Evolutionary conservation across 306 rosid species (phyloP).

Genomic region (Crotalaria pallida): DNA sequence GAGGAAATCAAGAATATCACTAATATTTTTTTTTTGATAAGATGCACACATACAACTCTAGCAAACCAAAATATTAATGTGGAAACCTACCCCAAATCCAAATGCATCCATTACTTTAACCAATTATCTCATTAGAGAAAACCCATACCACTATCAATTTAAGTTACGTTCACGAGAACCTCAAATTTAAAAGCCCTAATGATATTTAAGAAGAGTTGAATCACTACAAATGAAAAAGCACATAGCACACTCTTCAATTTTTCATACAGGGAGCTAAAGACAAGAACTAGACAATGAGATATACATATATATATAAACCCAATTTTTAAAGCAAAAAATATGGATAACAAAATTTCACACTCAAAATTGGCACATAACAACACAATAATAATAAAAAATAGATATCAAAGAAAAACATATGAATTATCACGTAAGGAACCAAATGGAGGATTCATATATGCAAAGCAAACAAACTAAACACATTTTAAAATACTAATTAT

Average conservation of each 20-base stretch:
- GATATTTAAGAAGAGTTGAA: constrained; percentile 17
- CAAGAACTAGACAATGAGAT: too few species aligned
- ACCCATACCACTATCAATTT: constrained; percentile 11
- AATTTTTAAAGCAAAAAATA: not conserved
- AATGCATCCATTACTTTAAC: constrained; percentile 2
- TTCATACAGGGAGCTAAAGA: too few species aligned
- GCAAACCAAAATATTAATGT: too few species aligned
- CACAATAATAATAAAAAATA: not conserved
- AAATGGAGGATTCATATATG: too few species aligned
- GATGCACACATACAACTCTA: too few species aligned
- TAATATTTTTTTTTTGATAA: constrained; percentile 13
- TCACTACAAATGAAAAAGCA: not conserved
- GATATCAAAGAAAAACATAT: constrained; percentile 33
- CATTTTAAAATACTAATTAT: too few species aligned
- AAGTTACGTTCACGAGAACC: constrained; percentile 25
- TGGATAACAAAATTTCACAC: constrained; percentile 19
- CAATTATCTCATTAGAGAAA: constrained; percentile 8
- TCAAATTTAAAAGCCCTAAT: constrained; percentile 16
- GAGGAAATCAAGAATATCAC: not conserved
- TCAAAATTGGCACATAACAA: constrained; percentile 19
- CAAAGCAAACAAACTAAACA: too few species aligned
- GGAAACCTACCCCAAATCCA: too few species aligned
- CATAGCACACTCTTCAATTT: not conserved
- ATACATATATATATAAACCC: not conserved
- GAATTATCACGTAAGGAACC: constrained; percentile 57